phyloP scores from a whole-genome alignment of 257 asterid genomes.

The Nicotiana undulata region DNA sequence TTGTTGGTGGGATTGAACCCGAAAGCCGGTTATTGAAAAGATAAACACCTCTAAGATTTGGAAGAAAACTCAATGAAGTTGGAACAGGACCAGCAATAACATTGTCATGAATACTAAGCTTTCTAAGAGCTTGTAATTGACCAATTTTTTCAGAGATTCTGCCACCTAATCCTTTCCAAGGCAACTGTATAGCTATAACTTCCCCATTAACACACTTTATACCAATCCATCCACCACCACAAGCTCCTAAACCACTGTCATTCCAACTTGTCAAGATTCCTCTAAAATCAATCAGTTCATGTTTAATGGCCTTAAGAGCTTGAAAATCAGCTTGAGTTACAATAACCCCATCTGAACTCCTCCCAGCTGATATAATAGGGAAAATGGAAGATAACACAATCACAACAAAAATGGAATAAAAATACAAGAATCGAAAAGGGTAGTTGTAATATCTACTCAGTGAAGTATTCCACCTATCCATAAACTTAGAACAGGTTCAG shows the following conservation, averaged over 20 bases:
- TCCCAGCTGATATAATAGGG: conserved; percentile 21
- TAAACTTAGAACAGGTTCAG: background rate
- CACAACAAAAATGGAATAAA: conserved; percentile 14
- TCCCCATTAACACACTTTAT: conserved; percentile 68
- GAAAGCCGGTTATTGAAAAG: conserved; percentile 79
- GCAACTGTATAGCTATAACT: conserved; percentile 65
- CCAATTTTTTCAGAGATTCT: conserved; percentile 65
- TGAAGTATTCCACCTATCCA: conserved; percentile 9
- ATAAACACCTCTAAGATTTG: conserved; percentile 65
- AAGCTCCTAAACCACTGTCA: conserved; percentile 43
- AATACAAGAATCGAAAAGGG: conserved; percentile 3
- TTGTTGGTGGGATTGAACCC: conserved; percentile 57
- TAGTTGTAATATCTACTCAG: conserved; percentile 11
- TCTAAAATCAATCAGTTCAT: conserved; percentile 35
- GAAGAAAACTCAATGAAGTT: conserved; percentile 46
- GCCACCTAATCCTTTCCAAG: conserved; percentile 66
- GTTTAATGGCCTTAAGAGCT: conserved; percentile 38
- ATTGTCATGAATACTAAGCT: conserved; percentile 79
- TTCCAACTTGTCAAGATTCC: conserved; percentile 75
- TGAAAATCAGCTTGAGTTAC: conserved; percentile 40
- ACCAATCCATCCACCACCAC: conserved; percentile 73
- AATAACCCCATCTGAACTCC: conserved; percentile 33
- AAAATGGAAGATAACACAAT: conserved; percentile 13
- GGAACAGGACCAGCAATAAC: conserved; percentile 59
- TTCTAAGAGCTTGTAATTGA: conserved; percentile 64